Percentiles rank a stretch among this genome's conserved stretches.
Conservation (phyloP, 2,329 filamentous ascomycete genomes). For the Paramyrothecium roridum region DNA sequence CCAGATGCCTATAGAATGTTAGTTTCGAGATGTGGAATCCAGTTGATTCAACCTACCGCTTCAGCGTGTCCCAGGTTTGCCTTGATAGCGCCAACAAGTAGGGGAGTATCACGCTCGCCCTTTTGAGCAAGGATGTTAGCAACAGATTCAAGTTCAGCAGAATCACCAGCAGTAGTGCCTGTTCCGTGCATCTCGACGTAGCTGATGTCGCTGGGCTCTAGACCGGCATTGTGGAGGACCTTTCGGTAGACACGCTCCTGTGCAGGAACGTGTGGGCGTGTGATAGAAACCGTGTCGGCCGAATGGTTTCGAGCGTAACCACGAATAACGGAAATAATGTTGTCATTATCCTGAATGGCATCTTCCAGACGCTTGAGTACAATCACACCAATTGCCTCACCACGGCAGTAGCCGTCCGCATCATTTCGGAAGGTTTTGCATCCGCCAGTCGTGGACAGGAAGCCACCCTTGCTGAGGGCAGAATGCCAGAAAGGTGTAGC, state of each 20-base stretch:
- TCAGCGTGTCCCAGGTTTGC: conserved; percentile 65
- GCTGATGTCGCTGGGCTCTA: conserved; percentile 73
- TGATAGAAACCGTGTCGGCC: conserved; percentile 67
- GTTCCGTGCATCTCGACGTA: conserved; percentile 94
- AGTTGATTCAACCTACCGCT: conserved; percentile 37
- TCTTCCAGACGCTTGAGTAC: conserved; percentile 49
- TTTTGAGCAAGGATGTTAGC: conserved; percentile 53
- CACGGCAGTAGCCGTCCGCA: conserved; percentile 57
- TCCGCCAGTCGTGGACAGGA: conserved; percentile 47
- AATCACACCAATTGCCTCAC: conserved; percentile 43
- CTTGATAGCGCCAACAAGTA: conserved; percentile 63
- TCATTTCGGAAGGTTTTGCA: conserved; percentile 51
- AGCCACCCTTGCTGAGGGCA: conserved; percentile 62
- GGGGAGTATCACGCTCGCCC: conserved; percentile 25
- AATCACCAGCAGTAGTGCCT: conserved; percentile 84
- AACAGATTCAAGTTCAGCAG: conserved; percentile 78
- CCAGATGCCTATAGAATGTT: conserved; percentile 30
- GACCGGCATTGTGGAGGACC: conserved; percentile 67
- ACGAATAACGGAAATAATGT: conserved; percentile 59
- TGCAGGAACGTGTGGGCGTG: conserved; percentile 62
- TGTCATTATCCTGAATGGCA: conserved; percentile 56
- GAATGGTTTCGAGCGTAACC: conserved; percentile 69
- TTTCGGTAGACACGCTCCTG: conserved; percentile 61
- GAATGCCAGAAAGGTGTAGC: conserved; percentile 65
- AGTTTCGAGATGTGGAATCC: no score